Base-by-base conservation (phyloP, 768 basidiomycete genomes). In the Lactarius akahatsu region DNA sequence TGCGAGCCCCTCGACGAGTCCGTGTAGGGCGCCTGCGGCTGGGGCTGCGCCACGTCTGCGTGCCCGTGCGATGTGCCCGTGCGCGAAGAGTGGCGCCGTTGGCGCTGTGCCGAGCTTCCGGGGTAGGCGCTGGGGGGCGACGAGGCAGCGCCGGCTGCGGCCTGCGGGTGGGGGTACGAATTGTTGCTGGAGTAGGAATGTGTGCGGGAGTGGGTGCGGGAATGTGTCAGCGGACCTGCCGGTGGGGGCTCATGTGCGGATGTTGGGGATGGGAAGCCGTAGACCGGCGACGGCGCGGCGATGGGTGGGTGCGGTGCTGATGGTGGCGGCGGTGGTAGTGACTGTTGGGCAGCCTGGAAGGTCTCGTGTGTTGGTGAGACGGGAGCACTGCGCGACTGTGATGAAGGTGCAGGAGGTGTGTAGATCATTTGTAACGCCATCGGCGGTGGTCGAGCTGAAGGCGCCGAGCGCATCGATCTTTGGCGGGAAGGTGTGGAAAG, bases 371-470 rank as follows among this genome's bases (percentile, higher is more conserved):
- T 56, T 5, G 66, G 66, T 23, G 66, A 67, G 13, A 63, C 66
- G 0, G 66, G 62, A 26, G 58, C 66, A 63, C 66, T 67, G 18
- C 45, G 66, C 10, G 66, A 56, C 11, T 59, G 62, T 11, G 52
- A 63, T 30, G 66, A 59, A 20, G 18, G 67, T 28, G 38, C 34
- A 30, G 70, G 70, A 10, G 69, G 67, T 4, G 63, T 41, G 23
- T 70, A 69, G 54, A 69, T 67, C 69, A 69, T 70, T 50, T 70
- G 67, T 20, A 65, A 20, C 3, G 64, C n/a, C 13, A 20, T n/a
- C 15, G 52, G 57, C 20, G 62, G 58, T 16, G 30, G 63, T 18
- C 61, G 65, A 56, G 65, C 59, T 15, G 64, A 64, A n/a, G 23
- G 52, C 13, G 56, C 43, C 16, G 66, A 70, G 52, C 59, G 69